phyloP scores from a whole-genome alignment of 106 monocot species.

The Ottelia alismoides region DNA sequence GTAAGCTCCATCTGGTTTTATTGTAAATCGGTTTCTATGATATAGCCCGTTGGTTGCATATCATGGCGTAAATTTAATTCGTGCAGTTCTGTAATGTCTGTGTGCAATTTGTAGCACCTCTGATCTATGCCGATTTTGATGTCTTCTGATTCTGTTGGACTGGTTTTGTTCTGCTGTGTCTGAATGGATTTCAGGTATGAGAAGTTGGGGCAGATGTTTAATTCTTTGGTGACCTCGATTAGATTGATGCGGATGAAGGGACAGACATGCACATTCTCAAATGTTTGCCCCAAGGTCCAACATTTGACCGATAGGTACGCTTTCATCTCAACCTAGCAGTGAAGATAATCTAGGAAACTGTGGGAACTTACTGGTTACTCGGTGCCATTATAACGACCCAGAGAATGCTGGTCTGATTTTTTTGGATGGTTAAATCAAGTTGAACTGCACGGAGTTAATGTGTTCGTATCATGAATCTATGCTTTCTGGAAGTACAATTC shows the following conservation, averaged over 20 bases:
- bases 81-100: too few relatives aligned
- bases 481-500: too few relatives aligned
- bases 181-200: constrained; percentile 5
- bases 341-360: too few relatives aligned
- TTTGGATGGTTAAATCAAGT: neutral
- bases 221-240: constrained; percentile 9
- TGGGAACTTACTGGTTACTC: neutral
- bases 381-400: too few relatives aligned
- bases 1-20: too few relatives aligned
- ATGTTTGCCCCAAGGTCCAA: constrained; percentile 7
- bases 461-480: neutral
- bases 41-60: too few relatives aligned
- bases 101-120: too few relatives aligned
- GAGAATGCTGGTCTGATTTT: too few relatives aligned
- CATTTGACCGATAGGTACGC: constrained; percentile 2
- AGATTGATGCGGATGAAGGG: constrained; percentile 13
- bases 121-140: neutral
- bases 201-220: constrained; percentile 10
- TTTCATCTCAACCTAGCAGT: too few relatives aligned
- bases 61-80: too few relatives aligned
- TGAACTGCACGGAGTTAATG: neutral
- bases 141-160: neutral
- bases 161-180: neutral
- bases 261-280: constrained; percentile 4
- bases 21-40: too few relatives aligned